Evolutionary conservation across 805 yeast species (phyloP), one percentile per base, ranked within the genome.

Genomic region (Metschnikowia hibisci): DNA sequence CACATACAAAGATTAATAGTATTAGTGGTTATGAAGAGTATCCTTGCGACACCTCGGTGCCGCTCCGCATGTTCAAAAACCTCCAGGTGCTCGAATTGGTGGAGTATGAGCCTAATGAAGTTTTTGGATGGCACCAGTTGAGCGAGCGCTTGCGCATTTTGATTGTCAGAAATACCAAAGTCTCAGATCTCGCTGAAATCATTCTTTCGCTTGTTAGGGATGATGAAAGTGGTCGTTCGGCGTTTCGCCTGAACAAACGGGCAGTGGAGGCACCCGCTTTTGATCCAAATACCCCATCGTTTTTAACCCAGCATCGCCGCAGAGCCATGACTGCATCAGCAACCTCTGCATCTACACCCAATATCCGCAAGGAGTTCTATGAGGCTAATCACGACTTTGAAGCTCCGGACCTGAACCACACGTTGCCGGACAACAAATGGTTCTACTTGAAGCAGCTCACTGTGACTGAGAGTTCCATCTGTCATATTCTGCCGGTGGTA

Each of bases 31-130:
- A 80, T 57, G 85, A 81, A 53, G 87, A 81, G 55, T 81, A 77
- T 55, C 87, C 87, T 0, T 81, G 82, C 57, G 87, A 82, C 54
- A 80, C 86, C 3, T 74, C 83, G 4, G 81, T 82, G 7, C 87
- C 87, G 3, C 57, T 82, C n/a, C 64, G 64, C 31, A 69, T 78
- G 59, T 82, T 81, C 59, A 80, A 79, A 47, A 82, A 80, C 54
- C 61, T 81, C 37, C 77, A 80, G 38, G 84, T 81, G 15, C 62
- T 81, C 34, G 87, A 81, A 54, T 59, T 82, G 3, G 66, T 69
- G 22, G 84, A 80, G 44, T 66, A 79, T 45, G 84, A 80, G 48
- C 82, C 84, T 14, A 78, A 80, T 47, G 84, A 80, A 47, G 67
- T 82, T 8, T 80, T 68, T 58, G 87, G 87, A 2, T 81, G 87